Base-by-base conservation (phyloP, 176 grass and related monocot species). In the Oryza glumipatula region DNA sequence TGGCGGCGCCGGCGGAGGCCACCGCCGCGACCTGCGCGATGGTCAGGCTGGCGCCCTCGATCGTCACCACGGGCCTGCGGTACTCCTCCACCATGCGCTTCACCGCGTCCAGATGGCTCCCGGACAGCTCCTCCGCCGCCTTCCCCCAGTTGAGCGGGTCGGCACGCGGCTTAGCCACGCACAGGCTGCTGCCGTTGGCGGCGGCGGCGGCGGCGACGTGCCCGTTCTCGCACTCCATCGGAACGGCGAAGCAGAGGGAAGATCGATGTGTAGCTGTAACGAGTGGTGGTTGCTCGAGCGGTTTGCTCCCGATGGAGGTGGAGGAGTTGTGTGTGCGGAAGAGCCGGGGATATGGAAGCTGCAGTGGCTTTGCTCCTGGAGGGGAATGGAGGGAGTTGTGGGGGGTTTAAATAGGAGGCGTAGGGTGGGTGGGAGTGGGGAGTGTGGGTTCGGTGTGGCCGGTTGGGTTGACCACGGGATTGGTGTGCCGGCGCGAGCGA, bases 21-120 rank as follows among this genome's bases (percentile, higher is more conserved):
- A 93, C 91, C n/a, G 86, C 87, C 1, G 92, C 92, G 11, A 94
- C 92, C 86, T 94, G 87, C 21, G 87, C 86, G 60, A 94, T 77
- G 35, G 17, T 89, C 14, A 94, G 89, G 61, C 74, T 81, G 14
- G 92, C 87, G 76, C 92, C 92, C 70, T 94, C 92, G 58, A 94
- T 85, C 39, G 47, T 82, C 5, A 91, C 86, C 80, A 81, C 10
- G 14, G 81, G 81, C 49, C 4, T 4, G 1, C 92, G 76, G 87
- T 78, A 94, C 56, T 94, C 89, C n/a, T 54, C 84, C 58, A 89
- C 81, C 92, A 94, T 94, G 60, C 76, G 48, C 89, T 89, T 91
- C 13, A 94, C 89, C 30, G 83, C 89, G 0, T 92, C 87, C 4
- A 94, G 70, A 66, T 94, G 92, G 80, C 87, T 91, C 52, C 92